These are phyloP conservation scores for Coffea canephora DNA, from an alignment of 257 asterid species.

Conservation along the genomic window DNA sequence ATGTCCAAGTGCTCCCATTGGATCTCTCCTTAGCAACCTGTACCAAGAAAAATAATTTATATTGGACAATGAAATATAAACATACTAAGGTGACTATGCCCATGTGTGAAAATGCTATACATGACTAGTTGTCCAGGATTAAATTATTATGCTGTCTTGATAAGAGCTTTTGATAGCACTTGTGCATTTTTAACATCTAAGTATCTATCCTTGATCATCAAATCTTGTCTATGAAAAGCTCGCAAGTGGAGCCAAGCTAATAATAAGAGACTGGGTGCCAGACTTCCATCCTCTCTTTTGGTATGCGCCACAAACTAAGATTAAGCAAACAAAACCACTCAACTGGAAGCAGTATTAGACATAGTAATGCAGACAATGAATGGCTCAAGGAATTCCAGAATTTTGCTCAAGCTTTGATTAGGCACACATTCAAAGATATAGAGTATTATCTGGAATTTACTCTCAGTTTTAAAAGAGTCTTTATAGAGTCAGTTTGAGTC, in stretches of 20 bases:
- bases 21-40: conserved; percentile 96
- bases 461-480: no score
- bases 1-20: conserved; percentile 96
- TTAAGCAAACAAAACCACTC: neutral
- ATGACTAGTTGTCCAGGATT: neutral
- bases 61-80: neutral
- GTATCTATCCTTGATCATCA: neutral
- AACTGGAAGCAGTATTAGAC: neutral
- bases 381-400: no score
- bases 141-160: neutral
- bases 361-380: no score
- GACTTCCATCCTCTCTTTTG: neutral
- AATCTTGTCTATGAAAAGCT: neutral
- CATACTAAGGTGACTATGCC: neutral
- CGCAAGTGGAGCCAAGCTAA: neutral
- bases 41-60: conserved; percentile 20
- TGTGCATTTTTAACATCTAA: neutral
- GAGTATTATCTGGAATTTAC: no score
- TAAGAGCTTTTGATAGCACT: neutral
- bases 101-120: neutral
- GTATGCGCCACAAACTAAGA: neutral
- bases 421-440: no score
- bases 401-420: no score
- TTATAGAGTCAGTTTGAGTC: no score
- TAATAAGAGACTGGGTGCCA: neutral